A percentile compares a stretch with the other conserved stretches of the same genome.
These are phyloP conservation scores for Linanthus parryae DNA, from an alignment of 148 eudicot species.

Conservation along the genomic window DNA sequence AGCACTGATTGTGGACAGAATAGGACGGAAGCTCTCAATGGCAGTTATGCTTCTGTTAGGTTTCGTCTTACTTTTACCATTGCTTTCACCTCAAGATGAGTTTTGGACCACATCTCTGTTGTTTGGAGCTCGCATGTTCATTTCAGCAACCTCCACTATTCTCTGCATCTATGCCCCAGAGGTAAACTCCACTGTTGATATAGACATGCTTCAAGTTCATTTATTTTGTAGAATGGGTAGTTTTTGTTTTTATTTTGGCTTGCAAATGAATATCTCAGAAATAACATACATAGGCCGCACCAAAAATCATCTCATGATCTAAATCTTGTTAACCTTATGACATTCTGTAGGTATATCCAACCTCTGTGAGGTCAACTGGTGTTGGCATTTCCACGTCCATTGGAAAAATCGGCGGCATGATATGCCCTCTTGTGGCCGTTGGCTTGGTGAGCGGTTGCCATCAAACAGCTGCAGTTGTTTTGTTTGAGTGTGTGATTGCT, in stretches of 20 bases:
- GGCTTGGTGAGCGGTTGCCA: conserved; percentile 31
- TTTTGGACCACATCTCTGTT: conserved; percentile 21
- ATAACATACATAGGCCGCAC: too few relatives aligned
- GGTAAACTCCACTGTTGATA: too few relatives aligned
- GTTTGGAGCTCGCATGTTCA: conserved; percentile 32
- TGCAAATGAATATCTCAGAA: too few relatives aligned
- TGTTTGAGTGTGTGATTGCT: conserved; percentile 20
- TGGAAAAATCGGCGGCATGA: conserved; percentile 36
- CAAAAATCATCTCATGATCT: too few relatives aligned
- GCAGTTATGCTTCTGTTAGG: conserved; percentile 16
- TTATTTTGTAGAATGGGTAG: too few relatives aligned
- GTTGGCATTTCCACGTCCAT: conserved; percentile 26
- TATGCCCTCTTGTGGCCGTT: conserved; percentile 39
- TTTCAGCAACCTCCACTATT: conserved; percentile 20
- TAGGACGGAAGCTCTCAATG: conserved; percentile 32
- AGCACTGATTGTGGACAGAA: conserved; percentile 28
- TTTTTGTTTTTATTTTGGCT: too few relatives aligned
- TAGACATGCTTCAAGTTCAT: too few relatives aligned
- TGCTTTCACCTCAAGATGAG: conserved; percentile 20
- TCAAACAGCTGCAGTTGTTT: conserved; percentile 22
- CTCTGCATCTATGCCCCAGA: conserved; percentile 31
- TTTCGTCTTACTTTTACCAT: conserved; percentile 21
- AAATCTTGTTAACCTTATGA: too few relatives aligned
- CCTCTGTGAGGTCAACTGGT: conserved; percentile 30
- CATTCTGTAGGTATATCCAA: conserved; percentile 42